Conservation (phyloP, 108 stramenopile genomes). For the Nannochloropsis granulata region DNA sequence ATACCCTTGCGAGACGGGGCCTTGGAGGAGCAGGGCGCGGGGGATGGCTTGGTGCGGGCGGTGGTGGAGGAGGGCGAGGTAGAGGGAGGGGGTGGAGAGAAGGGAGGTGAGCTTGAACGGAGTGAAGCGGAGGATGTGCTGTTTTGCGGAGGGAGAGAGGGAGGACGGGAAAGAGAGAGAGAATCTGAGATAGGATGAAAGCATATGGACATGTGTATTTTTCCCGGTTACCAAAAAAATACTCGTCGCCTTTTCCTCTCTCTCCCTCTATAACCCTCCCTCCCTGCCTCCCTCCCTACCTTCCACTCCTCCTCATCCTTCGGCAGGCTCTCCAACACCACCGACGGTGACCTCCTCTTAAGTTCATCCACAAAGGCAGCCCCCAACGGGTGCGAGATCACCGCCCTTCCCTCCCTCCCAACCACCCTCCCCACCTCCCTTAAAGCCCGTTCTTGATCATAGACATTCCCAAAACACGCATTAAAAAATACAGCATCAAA, state of each 20-base stretch:
- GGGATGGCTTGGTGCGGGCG: background rate
- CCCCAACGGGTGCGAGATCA: background rate
- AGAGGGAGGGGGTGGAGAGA: background rate
- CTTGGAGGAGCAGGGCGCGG: conserved; percentile 36
- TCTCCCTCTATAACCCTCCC: background rate
- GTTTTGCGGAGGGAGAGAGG: background rate
- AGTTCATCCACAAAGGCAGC: background rate
- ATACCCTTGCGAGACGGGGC: conserved; percentile 56
- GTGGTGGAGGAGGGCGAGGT: background rate
- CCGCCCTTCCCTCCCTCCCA: background rate
- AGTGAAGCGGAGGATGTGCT: background rate
- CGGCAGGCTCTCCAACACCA: background rate
- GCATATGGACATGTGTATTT: no score
- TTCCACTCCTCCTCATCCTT: background rate
- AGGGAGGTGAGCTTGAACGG: background rate
- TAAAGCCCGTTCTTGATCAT: background rate
- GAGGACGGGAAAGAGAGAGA: background rate
- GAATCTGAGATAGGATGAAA: background rate
- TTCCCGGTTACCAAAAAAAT: no score
- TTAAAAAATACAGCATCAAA: background rate
- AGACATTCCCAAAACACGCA: background rate
- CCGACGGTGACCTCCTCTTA: background rate
- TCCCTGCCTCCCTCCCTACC: background rate
- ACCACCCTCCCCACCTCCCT: background rate
- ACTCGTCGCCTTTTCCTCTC: background rate